These are phyloP conservation scores for Lecanicillium sp. DNA, from an alignment of 2,329 filamentous ascomycete genomes.

Conservation along the genomic window DNA sequence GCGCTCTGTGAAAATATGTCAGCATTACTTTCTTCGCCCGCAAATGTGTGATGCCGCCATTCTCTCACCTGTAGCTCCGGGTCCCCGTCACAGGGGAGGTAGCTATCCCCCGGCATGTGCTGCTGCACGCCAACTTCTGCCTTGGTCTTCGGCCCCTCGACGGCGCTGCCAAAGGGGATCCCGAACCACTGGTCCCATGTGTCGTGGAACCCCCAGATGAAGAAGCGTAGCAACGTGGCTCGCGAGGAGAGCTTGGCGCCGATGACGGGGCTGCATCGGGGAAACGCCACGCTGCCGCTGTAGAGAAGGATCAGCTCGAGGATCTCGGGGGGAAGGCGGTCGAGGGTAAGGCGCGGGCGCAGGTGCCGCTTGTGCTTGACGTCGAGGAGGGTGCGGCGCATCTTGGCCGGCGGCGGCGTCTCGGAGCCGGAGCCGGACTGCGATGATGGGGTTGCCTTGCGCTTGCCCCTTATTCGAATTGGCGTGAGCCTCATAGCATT, in stretches of 20 bases:
- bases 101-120: neutral
- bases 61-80: slow-evolving; percentile 38
- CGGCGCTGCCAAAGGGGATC: slow-evolving; percentile 14
- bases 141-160: neutral
- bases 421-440: slow-evolving; percentile 2
- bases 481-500: slow-evolving; percentile 42
- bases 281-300: slow-evolving; percentile 43
- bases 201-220: slow-evolving; percentile 31
- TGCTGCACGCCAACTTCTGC: neutral
- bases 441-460: slow-evolving; percentile 20
- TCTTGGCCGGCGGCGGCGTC: slow-evolving; percentile 4
- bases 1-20: slow-evolving; percentile 28
- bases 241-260: slow-evolving; percentile 40
- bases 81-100: slow-evolving; percentile 27
- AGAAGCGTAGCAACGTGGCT: slow-evolving; percentile 31
- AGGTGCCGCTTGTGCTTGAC: slow-evolving; percentile 23
- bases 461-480: slow-evolving; percentile 43
- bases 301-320: slow-evolving; percentile 47
- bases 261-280: slow-evolving; percentile 38
- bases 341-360: slow-evolving; percentile 23
- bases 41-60: too few relatives aligned
- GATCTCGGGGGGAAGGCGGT: slow-evolving; percentile 44
- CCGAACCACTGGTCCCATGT: slow-evolving; percentile 34
- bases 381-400: slow-evolving; percentile 18
- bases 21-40: too few relatives aligned